phyloP scores from a whole-genome alignment of 2,329 filamentous ascomycete genomes.

The Phoma sp. region DNA sequence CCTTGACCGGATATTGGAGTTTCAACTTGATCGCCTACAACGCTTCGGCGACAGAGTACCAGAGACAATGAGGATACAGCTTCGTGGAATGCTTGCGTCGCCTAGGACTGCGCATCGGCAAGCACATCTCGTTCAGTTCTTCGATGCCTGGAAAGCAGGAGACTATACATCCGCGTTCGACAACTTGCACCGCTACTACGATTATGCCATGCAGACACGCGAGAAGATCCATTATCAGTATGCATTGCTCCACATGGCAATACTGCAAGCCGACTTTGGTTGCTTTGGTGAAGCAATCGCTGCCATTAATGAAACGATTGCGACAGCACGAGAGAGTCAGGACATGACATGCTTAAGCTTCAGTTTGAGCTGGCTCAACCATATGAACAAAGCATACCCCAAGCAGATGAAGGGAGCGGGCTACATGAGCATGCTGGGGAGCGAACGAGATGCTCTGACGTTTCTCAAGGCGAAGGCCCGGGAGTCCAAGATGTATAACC shows the following conservation, averaged over 20 bases:
- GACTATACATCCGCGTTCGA: slow-evolving; percentile 92
- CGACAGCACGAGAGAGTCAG: slow-evolving; percentile 91
- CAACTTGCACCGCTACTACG: slow-evolving; percentile 91
- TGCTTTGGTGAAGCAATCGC: slow-evolving; percentile 89
- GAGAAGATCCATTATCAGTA: slow-evolving; percentile 93
- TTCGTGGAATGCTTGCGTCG: slow-evolving; percentile 72
- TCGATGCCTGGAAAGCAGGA: slow-evolving; percentile 90
- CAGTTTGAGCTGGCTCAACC: slow-evolving; percentile 93
- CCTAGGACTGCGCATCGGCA: slow-evolving; percentile 74
- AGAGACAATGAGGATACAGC: slow-evolving; percentile 72
- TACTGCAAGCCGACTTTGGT: slow-evolving; percentile 94
- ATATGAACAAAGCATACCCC: slow-evolving; percentile 88
- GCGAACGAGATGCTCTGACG: slow-evolving; percentile 79
- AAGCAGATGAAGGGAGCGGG: slow-evolving; percentile 74
- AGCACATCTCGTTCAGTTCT: slow-evolving; percentile 81
- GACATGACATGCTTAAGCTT: slow-evolving; percentile 95
- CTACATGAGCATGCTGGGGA: slow-evolving; percentile 76
- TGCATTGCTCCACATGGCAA: slow-evolving; percentile 89
- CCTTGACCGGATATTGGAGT: slow-evolving; percentile 81
- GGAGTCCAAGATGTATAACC: slow-evolving; percentile 83
- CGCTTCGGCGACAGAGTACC: slow-evolving; percentile 84
- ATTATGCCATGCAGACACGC: slow-evolving; percentile 88
- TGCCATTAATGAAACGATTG: slow-evolving; percentile 92
- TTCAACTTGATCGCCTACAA: slow-evolving; percentile 88
- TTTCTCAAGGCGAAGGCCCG: slow-evolving; percentile 88